These are phyloP conservation scores for Cyberlindnera petersonii DNA, from an alignment of 805 yeast genomes.

Conservation along the genomic window DNA sequence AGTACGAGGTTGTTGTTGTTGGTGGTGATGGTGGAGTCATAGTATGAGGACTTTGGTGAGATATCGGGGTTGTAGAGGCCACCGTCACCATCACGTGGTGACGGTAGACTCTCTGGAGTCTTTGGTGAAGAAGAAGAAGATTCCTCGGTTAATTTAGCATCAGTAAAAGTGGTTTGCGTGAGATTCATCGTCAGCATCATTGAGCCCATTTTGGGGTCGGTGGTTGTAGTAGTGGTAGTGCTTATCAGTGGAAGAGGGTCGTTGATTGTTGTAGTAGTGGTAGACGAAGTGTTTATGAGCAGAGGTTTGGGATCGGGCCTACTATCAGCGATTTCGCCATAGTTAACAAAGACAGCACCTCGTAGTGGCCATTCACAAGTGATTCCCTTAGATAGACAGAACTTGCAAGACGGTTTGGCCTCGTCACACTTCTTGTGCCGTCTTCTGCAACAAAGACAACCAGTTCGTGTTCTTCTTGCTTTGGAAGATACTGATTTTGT, in stretches of 20 bases:
- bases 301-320: not conserved
- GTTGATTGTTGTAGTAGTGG: not conserved
- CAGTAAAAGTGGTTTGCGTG: not conserved
- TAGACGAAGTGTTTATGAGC: not conserved
- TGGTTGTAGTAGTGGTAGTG: not conserved
- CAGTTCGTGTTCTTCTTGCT: constrained; percentile 16
- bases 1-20: not conserved
- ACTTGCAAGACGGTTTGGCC: constrained; percentile 14
- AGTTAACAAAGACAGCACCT: constrained; percentile 17
- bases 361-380: constrained; percentile 18
- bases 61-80: too few relatives aligned
- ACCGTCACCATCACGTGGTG: too few relatives aligned
- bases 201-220: not conserved
- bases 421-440: constrained; percentile 21
- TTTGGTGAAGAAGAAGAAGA: constrained; percentile 1
- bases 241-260: not conserved
- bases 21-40: not conserved
- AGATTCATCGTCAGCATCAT: not conserved
- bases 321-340: constrained; percentile 3
- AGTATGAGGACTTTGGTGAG: too few relatives aligned
- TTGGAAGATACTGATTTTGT: constrained; percentile 8
- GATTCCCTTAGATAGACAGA: constrained; percentile 14
- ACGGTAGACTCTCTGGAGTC: constrained; percentile 1
- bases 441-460: constrained; percentile 19
- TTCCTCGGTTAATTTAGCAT: constrained; percentile 1